Conservation (phyloP, 1,284 basidiomycete species). For the Tranzscheliella williamsii region DNA sequence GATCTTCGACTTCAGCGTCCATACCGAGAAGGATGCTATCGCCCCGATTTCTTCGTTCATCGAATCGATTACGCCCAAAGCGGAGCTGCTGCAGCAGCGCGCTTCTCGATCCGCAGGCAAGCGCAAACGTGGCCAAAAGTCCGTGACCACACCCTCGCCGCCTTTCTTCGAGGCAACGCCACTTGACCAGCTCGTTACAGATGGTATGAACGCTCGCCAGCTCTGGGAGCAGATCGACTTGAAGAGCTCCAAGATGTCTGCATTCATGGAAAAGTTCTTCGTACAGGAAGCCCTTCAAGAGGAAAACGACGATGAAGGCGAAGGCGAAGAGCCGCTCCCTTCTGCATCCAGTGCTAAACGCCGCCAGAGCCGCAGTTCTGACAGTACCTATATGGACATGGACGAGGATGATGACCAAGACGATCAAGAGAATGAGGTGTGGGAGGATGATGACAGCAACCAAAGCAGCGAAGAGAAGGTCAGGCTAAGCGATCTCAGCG, state of each 20-base stretch:
- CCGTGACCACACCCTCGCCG: constrained; percentile 50
- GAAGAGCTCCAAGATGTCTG: constrained; percentile 38
- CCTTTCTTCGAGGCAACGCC: constrained; percentile 72
- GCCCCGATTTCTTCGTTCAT: constrained; percentile 73
- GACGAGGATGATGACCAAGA: constrained; percentile 18
- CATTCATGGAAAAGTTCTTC: constrained; percentile 38
- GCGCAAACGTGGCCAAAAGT: constrained; percentile 37
- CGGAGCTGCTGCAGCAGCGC: constrained; percentile 52
- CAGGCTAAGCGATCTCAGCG: constrained; percentile 34
- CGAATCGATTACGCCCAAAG: constrained; percentile 66
- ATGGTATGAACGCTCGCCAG: constrained; percentile 85
- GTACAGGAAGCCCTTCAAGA: constrained; percentile 58
- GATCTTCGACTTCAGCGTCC: constrained; percentile 52
- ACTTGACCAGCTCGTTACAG: constrained; percentile 73
- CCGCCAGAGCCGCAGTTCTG: constrained; percentile 1
- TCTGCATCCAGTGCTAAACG: constrained; percentile 6
- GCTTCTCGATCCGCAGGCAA: constrained; percentile 30
- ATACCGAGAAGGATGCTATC: constrained; percentile 69
- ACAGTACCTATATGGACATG: constrained; percentile 4
- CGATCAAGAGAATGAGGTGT: too few species aligned
- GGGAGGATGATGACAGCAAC: constrained; percentile 42
- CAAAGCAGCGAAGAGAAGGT: constrained; percentile 36
- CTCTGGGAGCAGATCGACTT: constrained; percentile 74
- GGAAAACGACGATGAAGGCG: constrained; percentile 52
- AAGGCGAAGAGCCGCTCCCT: too few species aligned